Base-by-base conservation (phyloP, 257 asterid genomes). In the Cruciata laevipes region DNA sequence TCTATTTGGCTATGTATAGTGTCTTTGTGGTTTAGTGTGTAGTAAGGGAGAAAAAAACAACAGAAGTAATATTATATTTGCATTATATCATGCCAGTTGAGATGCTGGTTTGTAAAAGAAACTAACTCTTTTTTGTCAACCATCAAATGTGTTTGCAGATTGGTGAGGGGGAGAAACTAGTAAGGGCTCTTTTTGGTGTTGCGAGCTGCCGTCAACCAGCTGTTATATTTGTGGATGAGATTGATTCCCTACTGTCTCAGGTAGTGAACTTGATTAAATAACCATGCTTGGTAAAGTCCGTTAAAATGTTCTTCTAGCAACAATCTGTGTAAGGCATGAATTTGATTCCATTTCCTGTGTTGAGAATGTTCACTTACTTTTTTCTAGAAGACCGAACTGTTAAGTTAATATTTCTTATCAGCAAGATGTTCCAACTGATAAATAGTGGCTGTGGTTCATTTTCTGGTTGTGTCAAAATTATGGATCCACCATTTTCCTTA, bases 131-230 rank as follows among this genome's bases (percentile, higher is more conserved):
- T 27, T 49, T 37, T 56, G 40, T 27, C 40, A 30, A 56, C 55
- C 58, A 72, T 67, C 40, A 67, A 42, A 70, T 66, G 70, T 75
- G 63, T 21, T 69, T 85, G 83, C 81, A 94, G 99, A 90, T 94
- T 70, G 99, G 99, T 9, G 99, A 90, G 86, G 99, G 99, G 31
- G 97, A 94, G 74, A 94, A 94, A 89, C 89, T 94, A 75, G 99
- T 94, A 71, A 85, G 99, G 80, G 97, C 99, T 31, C 95, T 94
- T 76, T 94, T 94, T 85, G 99, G 95, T 38, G 99, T 94, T 74
- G 99, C 99, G 55, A 79, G 97, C 81, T 88, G 96, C 65, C 99
- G 97, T 68, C 97, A 94, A 78, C 97, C 99, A 56, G 99, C 99
- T 47, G 99, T 90, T 63, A 90, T 94, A 75, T 94, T 94, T 59